phyloP scores from a whole-genome alignment of 2,329 filamentous ascomycete genomes.

The Ramichloridium luteum region DNA sequence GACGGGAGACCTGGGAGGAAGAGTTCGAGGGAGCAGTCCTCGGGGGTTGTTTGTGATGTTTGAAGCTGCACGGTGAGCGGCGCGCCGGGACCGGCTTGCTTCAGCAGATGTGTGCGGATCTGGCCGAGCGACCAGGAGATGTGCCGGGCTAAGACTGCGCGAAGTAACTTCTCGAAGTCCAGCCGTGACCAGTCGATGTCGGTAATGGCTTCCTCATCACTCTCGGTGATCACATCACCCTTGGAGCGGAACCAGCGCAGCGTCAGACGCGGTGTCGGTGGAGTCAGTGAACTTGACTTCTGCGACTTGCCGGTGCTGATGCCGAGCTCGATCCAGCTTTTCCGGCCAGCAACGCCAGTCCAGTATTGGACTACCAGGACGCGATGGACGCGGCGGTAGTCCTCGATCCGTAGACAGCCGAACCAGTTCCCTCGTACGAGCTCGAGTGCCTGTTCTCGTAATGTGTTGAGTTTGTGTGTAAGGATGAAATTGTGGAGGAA shows the following conservation, averaged over 20 bases:
- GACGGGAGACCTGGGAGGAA: conserved; percentile 54
- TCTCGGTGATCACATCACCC: conserved; percentile 52
- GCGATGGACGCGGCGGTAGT: conserved; percentile 49
- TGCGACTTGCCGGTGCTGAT: conserved; percentile 50
- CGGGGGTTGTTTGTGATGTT: conserved; percentile 49
- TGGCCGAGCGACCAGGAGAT: conserved; percentile 57
- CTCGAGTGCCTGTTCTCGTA: conserved; percentile 63
- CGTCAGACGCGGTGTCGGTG: conserved; percentile 31
- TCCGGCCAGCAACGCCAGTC: conserved; percentile 55
- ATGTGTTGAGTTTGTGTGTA: conserved; percentile 78
- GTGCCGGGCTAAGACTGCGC: conserved; percentile 63
- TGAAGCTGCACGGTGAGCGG: conserved; percentile 31
- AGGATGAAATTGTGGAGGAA: conserved; percentile 79
- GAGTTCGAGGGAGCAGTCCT: conserved; percentile 54
- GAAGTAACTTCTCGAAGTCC: conserved; percentile 62
- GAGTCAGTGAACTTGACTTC: conserved; percentile 21
- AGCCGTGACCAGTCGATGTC: conserved; percentile 56
- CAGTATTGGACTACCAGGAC: conserved; percentile 86
- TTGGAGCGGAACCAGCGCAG: conserved; percentile 77
- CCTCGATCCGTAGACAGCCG: conserved; percentile 63
- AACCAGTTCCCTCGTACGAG: conserved; percentile 64
- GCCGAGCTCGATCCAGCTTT: conserved; percentile 86
- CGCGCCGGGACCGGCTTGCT: conserved; percentile 22
- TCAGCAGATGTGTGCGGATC: conserved; percentile 48
- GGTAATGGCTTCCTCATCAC: conserved; percentile 41